Base-by-base conservation (phyloP, 768 basidiomycete species). In the Leccinum pellstonianum region DNA sequence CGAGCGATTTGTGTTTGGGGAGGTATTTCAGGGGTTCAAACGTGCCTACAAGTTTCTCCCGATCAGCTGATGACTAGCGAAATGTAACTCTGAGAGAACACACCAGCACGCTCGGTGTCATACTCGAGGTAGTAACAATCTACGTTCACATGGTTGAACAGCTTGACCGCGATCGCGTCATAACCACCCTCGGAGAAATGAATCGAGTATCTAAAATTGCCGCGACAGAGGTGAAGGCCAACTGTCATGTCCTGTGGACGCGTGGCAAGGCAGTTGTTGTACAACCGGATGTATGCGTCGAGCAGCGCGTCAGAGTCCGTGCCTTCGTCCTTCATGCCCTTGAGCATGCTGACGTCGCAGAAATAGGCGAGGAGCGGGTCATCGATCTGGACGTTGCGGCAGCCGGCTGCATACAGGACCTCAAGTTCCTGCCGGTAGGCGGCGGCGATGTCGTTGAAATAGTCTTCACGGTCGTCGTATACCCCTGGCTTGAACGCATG, bases 241-340 rank as follows among this genome's bases (percentile, higher is more conserved):
- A 75, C 69, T 3, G 59, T 74, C 74, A 81, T 73, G 64, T 80
- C 79, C 6, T 29, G 55, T 2, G 77, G 78, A 49, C 73, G 74
- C 35, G 64, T 69, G 54, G 71, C 62, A n/a, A 82, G 64, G 60
- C 75, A 72, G 41, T 70, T 70, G 61, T 74, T 75, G 70, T 77
- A 79, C 46, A 77, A 66, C 61, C 73, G 67, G 65, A 80, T 77
- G 61, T 76, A 89, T 71, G 83, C 83, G 58, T 89, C 82, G 19
- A 92, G 78, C 48, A 91, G 78, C 3, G 80, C 80, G 54, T 82
- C 84, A 17, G 84, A 80, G 72, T 91, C 86, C 19, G 83, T 77
- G 0, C 83, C 83, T 47, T 80, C 82, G 25, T 77, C 78, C 67
- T 80, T 78, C 85, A 91, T 86, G 19, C 81, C 82, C 62, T 78